A percentile compares a stretch with the other conserved stretches of the same genome.
Conservation (phyloP, 768 basidiomycete genomes). For the Amanita pallidorosea region DNA sequence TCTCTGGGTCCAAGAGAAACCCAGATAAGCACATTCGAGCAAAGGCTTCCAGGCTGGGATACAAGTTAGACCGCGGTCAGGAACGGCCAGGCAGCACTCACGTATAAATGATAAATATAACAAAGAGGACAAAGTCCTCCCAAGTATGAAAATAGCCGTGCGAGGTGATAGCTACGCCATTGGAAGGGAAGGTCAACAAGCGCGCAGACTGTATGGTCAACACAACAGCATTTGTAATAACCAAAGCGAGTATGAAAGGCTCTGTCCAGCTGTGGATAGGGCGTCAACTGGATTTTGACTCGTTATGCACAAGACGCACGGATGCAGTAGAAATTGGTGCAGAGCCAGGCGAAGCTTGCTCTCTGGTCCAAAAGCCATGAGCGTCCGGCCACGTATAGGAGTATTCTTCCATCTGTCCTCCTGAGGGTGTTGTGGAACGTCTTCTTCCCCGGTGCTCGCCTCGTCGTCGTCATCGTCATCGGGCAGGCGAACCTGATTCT, state of each 20-base stretch:
- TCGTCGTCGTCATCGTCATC: conserved; percentile 31
- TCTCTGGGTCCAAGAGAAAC: conserved; percentile 76
- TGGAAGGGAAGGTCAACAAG: conserved; percentile 41
- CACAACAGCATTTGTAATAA: conserved; percentile 74
- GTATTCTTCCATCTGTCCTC: conserved; percentile 30
- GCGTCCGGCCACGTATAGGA: conserved; percentile 65
- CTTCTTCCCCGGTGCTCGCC: conserved; percentile 17
- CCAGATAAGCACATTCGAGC: conserved; percentile 88
- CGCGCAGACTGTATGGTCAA: conserved; percentile 72
- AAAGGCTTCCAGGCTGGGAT: conserved; percentile 65
- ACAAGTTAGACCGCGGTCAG: not conserved
- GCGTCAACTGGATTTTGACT: no score
- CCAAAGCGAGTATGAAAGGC: conserved; percentile 70
- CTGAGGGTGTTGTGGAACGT: conserved; percentile 24
- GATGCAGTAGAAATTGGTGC: conserved; percentile 57
- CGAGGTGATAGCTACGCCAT: conserved; percentile 28
- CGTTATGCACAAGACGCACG: conserved; percentile 37
- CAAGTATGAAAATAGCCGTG: conserved; percentile 78
- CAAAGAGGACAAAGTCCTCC: conserved; percentile 86
- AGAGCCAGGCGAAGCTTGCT: conserved; percentile 54
- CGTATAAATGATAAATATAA: conserved; percentile 80
- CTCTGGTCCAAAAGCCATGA: conserved; percentile 65
- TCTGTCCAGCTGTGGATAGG: conserved; percentile 62
- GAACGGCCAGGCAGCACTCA: conserved; percentile 23
- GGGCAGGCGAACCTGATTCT: conserved; percentile 44